Base-by-base conservation (phyloP, 176 grass and related monocot genomes). In the Microstegium vimineum region DNA sequence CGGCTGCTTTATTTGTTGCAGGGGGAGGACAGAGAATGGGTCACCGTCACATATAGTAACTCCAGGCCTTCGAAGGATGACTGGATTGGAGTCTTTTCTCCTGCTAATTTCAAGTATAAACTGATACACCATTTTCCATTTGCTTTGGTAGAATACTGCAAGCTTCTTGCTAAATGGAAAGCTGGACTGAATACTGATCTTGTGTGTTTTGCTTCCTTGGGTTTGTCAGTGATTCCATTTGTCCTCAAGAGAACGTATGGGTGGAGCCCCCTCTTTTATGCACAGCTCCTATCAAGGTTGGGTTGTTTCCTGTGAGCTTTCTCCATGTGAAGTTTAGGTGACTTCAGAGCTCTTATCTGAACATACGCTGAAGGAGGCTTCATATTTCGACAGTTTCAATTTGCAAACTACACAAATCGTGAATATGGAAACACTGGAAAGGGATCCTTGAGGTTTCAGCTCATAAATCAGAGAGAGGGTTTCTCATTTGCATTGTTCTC, bases 31-130 rank as follows among this genome's bases (percentile, higher is more conserved):
- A 89, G 70, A 65, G 92, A 91, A 62, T 98, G 95, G 95, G 92
- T 98, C 76, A 91, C 83, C 76, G 34, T 98, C 20, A 61, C 74
- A 56, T 95, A 87, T 56, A 84, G 34, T 60, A 83, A 90, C 77
- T 82, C 92, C 57, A 90, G 42, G 41, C 90, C 95, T 35, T 91
- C 92, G 1, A 87, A 87, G 35, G 92, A 84, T 68, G 92, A 98
- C 69, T 98, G 95, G 95, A 90, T 98, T 66, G 95, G 92, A 74
- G 95, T 94, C 2, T 98, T 98, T 27, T 98, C 95, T 69, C 95
- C 95, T 73, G 86, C 95, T 65, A 88, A 93, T 93, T 98, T 98
- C 89, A 98, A 87, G 92, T 94, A 75, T 67, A 52, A 51, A 66
- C 62, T 67, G 28, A 80, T 35, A n/a, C 88, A 41, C 62, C 5